Base-by-base conservation (phyloP, 306 rosid species). In the Lotus japonicus region DNA sequence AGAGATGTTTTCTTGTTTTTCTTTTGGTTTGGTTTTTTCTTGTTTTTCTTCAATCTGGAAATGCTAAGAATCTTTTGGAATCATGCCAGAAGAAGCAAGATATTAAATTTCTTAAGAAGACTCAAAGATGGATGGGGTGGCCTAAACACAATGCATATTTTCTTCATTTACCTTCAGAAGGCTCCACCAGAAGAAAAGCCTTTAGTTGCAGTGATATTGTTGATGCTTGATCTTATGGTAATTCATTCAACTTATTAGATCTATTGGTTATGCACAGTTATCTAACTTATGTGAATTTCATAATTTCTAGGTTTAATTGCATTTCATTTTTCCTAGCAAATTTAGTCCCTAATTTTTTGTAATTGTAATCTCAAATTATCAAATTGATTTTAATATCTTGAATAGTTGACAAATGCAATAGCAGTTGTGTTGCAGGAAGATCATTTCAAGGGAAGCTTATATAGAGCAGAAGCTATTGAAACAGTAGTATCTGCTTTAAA, bases 141-240 rank as follows among this genome's bases (percentile, higher is more conserved):
- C 50, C 45, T 89, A 63, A 82, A 68, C 83, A 71, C 75, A 51
- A 81, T 83, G 90, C 92, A 89, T 70, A 74, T 87, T 54, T 87
- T 92, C 42, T 82, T 82, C 51, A 80, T 75, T 50, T 77, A 81
- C 72, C 95, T 87, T 53, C 84, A 69, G 41, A 84, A 82, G 76
- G 84, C 90, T 49, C 71, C 68, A 60, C 81, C 57, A 0, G 88
- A 89, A 74, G 87, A 89, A 44, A 67, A 77, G 26, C 92, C 92
- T 23, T 71, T 87, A 65, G 84, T 79, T 66, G 92, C 98, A 11
- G 79, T 83, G 46, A 80, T 82, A 43, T 36, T 89, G 19, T 78
- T 92, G 77, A 82, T 84, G 64, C 95, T 92, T 81, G 95, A 92
- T 87, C 82, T 87, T 70, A 72, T 85, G 95, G 96, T 92, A 87